Evolutionary conservation across 2,329 filamentous ascomycete species (phyloP), one percentile per base, ranked within the genome.

Genomic region (Pestalotiopsis sp.): DNA sequence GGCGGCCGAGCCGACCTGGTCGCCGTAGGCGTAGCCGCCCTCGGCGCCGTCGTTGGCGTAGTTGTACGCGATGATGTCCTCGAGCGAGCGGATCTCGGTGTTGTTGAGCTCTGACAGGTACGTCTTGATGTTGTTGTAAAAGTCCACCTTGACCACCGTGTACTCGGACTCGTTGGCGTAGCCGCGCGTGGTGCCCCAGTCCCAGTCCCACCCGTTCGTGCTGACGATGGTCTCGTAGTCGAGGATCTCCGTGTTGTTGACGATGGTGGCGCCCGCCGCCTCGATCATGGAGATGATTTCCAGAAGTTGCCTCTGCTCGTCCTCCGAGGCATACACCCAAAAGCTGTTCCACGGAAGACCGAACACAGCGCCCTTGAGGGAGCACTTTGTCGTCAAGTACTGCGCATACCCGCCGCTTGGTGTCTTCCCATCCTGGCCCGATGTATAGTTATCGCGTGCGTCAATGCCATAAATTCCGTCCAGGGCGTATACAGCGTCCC

Each of bases 151-250:
- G 36, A 66, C 31, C 12, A 66, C 52, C 6, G 64, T 66, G 64
- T 66, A 60, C 27, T 66, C 52, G 20, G 52, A 60, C 14, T 60
- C 41, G 23, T 66, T 52, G 56, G 52, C 25, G 3, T 60, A 52
- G 14, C 64, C 64, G 12, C 52, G 36, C 1, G 82, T 85, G 5
- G 80, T 84, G 14, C 91, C 91, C 71, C 88, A 91, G 73, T 92
- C 90, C 86, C 92, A 94, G 77, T 94, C 84, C 91, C 91, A 94
- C n/a, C 90, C 90, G 63, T 86, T 77, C 0, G 88, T 90, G 39
- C 86, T 87, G 13, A 94, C 85, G 27, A 93, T 87, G 0, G 81
- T 87, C 74, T 90, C 78, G 73, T 88, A 86, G 75, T 88, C 82
- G 25, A 88, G 88, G 2, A 94, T 84, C 75, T 94, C 92, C 0